phyloP scores from a whole-genome alignment of 805 yeast species.

The Candida quercuum region DNA sequence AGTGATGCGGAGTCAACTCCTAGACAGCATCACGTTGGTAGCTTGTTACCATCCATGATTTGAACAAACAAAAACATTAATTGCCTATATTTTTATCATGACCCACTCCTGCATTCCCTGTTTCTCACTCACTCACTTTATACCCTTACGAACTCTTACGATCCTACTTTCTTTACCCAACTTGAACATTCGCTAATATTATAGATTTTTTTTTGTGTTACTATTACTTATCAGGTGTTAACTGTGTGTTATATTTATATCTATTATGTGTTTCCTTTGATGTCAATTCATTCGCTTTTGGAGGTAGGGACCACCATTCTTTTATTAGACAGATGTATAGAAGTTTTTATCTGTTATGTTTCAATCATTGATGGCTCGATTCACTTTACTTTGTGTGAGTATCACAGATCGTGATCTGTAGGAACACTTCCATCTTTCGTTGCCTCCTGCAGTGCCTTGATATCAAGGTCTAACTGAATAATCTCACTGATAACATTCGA shows the following conservation, averaged over 20 bases:
- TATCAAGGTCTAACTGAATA: background rate
- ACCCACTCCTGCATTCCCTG: background rate
- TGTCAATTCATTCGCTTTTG: background rate
- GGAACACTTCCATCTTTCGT: slow-evolving; percentile 8
- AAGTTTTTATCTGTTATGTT: no score
- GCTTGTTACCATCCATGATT: slow-evolving; percentile 7
- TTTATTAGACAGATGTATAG: no score
- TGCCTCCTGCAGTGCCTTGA: slow-evolving; percentile 7
- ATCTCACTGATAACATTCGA: slow-evolving; percentile 2
- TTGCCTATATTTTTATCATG: background rate
- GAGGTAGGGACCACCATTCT: no score
- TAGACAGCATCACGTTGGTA: slow-evolving; percentile 8
- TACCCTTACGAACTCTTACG: background rate
- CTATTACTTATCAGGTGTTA: no score
- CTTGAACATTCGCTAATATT: background rate
- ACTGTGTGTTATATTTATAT: no score
- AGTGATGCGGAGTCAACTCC: slow-evolving; percentile 8
- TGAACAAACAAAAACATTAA: no score
- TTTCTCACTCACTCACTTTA: background rate
- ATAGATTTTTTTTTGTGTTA: background rate
- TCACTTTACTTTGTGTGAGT: background rate
- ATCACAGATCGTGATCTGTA: background rate
- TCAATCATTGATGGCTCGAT: background rate
- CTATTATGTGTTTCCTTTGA: background rate
- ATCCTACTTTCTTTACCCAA: background rate